Percentiles rank a stretch among this genome's conserved stretches.
phyloP scores from a whole-genome alignment of 2,329 filamentous ascomycete species.

The Trichoderma cornu-damae region DNA sequence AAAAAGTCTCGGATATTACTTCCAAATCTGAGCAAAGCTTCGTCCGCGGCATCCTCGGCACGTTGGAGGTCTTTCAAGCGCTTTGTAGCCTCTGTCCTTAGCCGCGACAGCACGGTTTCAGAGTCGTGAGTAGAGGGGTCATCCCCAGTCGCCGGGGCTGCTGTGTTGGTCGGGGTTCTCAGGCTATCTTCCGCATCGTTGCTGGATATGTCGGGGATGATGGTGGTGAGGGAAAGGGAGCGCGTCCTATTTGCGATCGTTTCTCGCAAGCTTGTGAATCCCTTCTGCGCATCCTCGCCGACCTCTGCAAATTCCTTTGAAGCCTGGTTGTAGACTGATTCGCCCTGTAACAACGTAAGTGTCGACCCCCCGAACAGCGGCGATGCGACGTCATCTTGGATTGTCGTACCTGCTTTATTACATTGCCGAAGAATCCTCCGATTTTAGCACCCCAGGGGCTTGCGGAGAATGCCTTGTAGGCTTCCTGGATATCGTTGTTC shows the following conservation, averaged over 20 bases:
- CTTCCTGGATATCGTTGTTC: conserved; percentile 87
- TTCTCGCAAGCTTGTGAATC: conserved; percentile 65
- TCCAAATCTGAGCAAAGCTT: conserved; percentile 87
- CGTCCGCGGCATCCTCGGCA: conserved; percentile 93
- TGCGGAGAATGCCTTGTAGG: conserved; percentile 85
- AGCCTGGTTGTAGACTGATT: conserved; percentile 76
- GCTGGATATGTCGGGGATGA: conserved; percentile 23
- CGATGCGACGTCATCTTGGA: not conserved
- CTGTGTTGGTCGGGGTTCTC: conserved; percentile 45
- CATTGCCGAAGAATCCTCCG: conserved; percentile 81
- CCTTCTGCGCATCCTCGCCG: conserved; percentile 74
- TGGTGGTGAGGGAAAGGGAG: conserved; percentile 60
- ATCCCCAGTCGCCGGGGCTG: conserved; percentile 33
- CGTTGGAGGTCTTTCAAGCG: conserved; percentile 82
- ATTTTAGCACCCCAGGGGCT: conserved; percentile 88
- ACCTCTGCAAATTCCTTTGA: conserved; percentile 78
- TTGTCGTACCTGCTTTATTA: conserved; percentile 75
- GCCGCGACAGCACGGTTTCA: conserved; percentile 66
- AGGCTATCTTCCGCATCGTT: conserved; percentile 35
- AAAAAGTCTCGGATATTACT: conserved; percentile 85
- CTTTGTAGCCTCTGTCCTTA: conserved; percentile 73
- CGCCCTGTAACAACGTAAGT: conserved; percentile 51
- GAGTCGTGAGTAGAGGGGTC: conserved; percentile 44
- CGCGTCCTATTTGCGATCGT: conserved; percentile 69
- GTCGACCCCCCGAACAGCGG: not conserved